Evolutionary conservation across 352 stramenopile species (phyloP), one percentile per base, ranked within the genome.

Genomic region (Thalassiosira pacifica): DNA sequence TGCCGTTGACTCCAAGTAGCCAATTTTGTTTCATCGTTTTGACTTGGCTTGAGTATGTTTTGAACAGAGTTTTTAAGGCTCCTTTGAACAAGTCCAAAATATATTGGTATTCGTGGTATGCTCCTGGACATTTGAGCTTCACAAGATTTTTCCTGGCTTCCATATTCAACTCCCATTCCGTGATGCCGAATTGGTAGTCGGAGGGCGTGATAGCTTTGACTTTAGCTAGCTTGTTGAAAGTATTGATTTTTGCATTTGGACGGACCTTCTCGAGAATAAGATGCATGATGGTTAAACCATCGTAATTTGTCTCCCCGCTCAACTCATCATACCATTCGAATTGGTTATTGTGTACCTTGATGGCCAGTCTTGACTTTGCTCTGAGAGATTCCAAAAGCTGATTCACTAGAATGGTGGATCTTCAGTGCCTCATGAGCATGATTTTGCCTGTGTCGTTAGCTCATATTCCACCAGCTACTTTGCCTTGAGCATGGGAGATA

Each of bases 251-350:
- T 6, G 19, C 55, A 26, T 64, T 18, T 18, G 55, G 55, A 19
- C 55, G 55, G 8, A 64, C 19, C 55, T 64, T 64, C 11, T 64
- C 6, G 18, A 64, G 55, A 64, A 64, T 64, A 26, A 64, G 27
- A 31, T 6, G 6, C 22, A 64, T 10, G 18, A 64, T 19, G 6
- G 55, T 64, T 26, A 64, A 19, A 19, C 55, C 55, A 19, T 64
- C 55, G 6, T 64, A 19, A 31, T 6, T 19, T 13, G 27, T 31
- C 55, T 64, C 55, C 6, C 55, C 55, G 18, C 8, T 32, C 6
- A 19, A 6, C 6, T 64, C 55, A 19, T 64, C 18, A 13, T 48
- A 48, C 37, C 37, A 48, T 48, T 48, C 37, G 37, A 13, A 48
- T 13, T 13, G 13, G 6, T 13, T 13, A 13, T 48, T 13, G 13